Conservation (phyloP, 345 rosid species). For the Syzygium grande region DNA sequence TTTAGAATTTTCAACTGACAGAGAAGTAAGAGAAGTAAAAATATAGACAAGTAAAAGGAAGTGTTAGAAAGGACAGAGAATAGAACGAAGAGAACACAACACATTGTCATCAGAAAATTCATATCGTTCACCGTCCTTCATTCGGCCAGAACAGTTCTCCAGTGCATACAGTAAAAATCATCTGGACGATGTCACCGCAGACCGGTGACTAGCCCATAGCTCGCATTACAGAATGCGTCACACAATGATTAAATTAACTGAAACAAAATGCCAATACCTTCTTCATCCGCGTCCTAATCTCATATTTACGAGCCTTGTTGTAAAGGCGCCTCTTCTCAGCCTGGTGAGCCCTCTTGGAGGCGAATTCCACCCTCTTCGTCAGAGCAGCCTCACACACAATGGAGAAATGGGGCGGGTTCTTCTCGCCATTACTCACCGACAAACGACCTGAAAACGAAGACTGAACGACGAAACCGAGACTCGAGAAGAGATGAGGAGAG, state of each 20-base stretch:
- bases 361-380: conserved; percentile 70
- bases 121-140: no score
- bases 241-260: background rate
- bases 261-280: conserved; percentile 37
- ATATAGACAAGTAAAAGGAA: no score
- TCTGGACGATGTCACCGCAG: background rate
- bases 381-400: conserved; percentile 79
- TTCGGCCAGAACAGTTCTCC: no score
- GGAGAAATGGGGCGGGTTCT: conserved; percentile 25
- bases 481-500: background rate
- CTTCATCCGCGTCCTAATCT: conserved; percentile 85
- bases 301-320: conserved; percentile 81
- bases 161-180: background rate
- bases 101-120: no score
- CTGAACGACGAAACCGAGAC: background rate
- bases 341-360: conserved; percentile 79
- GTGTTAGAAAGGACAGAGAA: no score
- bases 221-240: background rate
- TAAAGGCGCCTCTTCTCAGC: conserved; percentile 75
- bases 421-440: conserved; percentile 25
- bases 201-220: background rate
- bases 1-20: background rate
- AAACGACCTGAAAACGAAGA: conserved; percentile 26
- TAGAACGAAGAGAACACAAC: no score
- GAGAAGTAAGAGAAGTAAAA: no score